These are phyloP conservation scores for Knufia petricola DNA, from an alignment of 2,329 filamentous ascomycete genomes.

Conservation along the genomic window DNA sequence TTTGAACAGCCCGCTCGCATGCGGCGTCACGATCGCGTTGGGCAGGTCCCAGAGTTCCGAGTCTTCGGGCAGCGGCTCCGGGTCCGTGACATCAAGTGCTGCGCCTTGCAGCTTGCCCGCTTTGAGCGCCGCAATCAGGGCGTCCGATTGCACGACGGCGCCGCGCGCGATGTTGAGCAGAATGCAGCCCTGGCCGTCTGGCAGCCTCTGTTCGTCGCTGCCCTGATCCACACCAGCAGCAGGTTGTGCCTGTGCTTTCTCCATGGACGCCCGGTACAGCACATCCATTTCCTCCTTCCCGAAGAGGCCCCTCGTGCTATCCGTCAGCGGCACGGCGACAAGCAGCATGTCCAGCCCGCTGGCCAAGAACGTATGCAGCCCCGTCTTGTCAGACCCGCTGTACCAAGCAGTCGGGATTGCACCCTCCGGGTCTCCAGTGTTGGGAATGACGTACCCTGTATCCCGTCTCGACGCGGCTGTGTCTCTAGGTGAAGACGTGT, in stretches of 20 bases:
- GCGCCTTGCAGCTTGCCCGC: slow-evolving; percentile 50
- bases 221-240: not conserved
- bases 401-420: slow-evolving; percentile 48
- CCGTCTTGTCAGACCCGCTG: slow-evolving; percentile 43
- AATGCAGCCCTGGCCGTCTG: slow-evolving; percentile 24
- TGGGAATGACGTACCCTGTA: slow-evolving; percentile 56
- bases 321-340: slow-evolving; percentile 48
- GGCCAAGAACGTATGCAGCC: slow-evolving; percentile 44
- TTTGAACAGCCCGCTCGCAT: slow-evolving; percentile 48
- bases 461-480: slow-evolving; percentile 58
- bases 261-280: slow-evolving; percentile 31
- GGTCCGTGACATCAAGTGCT: slow-evolving; percentile 69
- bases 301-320: slow-evolving; percentile 46
- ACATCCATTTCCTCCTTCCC: slow-evolving; percentile 45
- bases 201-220: not conserved
- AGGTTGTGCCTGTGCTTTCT: not conserved
- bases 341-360: slow-evolving; percentile 50
- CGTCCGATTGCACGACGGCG: slow-evolving; percentile 50
- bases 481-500: slow-evolving; percentile 59
- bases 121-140: slow-evolving; percentile 53
- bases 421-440: slow-evolving; percentile 53
- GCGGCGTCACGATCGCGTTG: slow-evolving; percentile 61
- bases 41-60: slow-evolving; percentile 60
- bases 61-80: slow-evolving; percentile 61
- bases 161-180: slow-evolving; percentile 65